Percentiles rank a stretch among this genome's conserved stretches.
These are phyloP conservation scores for Clavispora vitiphila DNA, from an alignment of 805 yeast genomes.

Conservation along the genomic window DNA sequence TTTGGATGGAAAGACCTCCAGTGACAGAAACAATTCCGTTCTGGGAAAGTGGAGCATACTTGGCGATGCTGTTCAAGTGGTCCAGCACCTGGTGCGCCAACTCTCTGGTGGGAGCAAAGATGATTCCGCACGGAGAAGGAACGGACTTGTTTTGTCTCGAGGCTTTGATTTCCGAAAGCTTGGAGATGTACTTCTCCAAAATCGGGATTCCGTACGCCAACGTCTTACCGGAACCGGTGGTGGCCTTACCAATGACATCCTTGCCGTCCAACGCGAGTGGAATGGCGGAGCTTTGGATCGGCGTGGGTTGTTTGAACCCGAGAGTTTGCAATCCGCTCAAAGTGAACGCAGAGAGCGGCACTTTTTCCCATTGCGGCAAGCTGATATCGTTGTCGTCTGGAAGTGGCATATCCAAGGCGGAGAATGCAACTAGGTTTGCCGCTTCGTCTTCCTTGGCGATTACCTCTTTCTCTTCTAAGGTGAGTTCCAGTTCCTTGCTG, in stretches of 20 bases:
- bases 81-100: conserved; percentile 88
- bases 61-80: conserved; percentile 60
- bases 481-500: conserved; percentile 2
- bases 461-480: conserved; percentile 8
- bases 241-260: conserved; percentile 92
- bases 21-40: conserved; percentile 72
- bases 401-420: conserved; percentile 16
- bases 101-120: conserved; percentile 95
- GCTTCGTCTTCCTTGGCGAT: conserved; percentile 12
- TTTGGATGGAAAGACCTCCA: conserved; percentile 93
- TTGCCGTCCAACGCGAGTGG: conserved; percentile 68
- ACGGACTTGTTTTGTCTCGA: conserved; percentile 14
- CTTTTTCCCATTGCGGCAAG: conserved; percentile 57
- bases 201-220: conserved; percentile 93
- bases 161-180: conserved; percentile 13
- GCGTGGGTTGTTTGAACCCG: conserved; percentile 70
- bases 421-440: conserved; percentile 24
- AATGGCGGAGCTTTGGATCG: conserved; percentile 71
- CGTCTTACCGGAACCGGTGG: conserved; percentile 97
- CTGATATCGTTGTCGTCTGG: conserved; percentile 37
- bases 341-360: conserved; percentile 48
- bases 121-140: conserved; percentile 61
- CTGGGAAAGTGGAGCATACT: conserved; percentile 46
- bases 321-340: conserved; percentile 57
- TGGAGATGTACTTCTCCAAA: conserved; percentile 54